Percentiles rank a stretch among this genome's conserved stretches.
phyloP scores from a whole-genome alignment of 768 basidiomycete genomes.

The Mycena kentingensis region DNA sequence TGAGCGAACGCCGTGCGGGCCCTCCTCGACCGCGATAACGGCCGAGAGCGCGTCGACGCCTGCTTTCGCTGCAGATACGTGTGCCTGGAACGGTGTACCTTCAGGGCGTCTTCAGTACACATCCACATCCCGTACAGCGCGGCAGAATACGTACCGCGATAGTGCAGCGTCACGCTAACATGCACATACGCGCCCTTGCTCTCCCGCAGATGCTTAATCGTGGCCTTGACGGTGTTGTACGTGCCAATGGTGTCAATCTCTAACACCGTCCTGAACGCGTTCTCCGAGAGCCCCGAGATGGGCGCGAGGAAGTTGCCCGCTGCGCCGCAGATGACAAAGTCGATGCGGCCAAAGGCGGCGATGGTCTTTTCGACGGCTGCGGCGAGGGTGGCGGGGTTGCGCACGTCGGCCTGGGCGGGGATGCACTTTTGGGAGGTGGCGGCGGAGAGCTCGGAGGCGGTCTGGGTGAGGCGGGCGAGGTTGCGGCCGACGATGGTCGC shows the following conservation, averaged over 20 bases:
- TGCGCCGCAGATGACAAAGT: constrained; percentile 96
- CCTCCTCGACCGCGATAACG: constrained; percentile 91
- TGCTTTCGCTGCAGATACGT: constrained; percentile 94
- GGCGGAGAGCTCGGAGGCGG: constrained; percentile 70
- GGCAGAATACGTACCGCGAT: constrained; percentile 53
- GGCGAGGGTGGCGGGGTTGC: constrained; percentile 69
- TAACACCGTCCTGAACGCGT: constrained; percentile 89
- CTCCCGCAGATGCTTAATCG: constrained; percentile 69
- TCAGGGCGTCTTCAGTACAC: constrained; percentile 7
- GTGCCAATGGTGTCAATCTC: constrained; percentile 95
- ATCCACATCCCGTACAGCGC: constrained; percentile 1
- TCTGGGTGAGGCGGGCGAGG: constrained; percentile 65
- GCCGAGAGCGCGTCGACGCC: constrained; percentile 87
- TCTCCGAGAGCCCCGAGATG: constrained; percentile 80
- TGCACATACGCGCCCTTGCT: constrained; percentile 84
- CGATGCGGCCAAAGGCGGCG: constrained; percentile 79
- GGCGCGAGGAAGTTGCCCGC: constrained; percentile 96
- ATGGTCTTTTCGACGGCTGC: constrained; percentile 77
- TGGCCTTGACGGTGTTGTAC: constrained; percentile 94
- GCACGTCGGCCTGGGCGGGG: constrained; percentile 78
- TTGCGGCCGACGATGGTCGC: constrained; percentile 86
- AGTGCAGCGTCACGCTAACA: constrained; percentile 88
- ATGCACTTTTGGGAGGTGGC: constrained; percentile 74
- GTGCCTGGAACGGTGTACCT: constrained; percentile 86
- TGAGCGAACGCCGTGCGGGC: constrained; percentile 89